Percentiles rank a stretch among this genome's conserved stretches.
These are phyloP conservation scores for Roridomyces roridus DNA, from an alignment of 768 basidiomycete genomes.

Conservation along the genomic window DNA sequence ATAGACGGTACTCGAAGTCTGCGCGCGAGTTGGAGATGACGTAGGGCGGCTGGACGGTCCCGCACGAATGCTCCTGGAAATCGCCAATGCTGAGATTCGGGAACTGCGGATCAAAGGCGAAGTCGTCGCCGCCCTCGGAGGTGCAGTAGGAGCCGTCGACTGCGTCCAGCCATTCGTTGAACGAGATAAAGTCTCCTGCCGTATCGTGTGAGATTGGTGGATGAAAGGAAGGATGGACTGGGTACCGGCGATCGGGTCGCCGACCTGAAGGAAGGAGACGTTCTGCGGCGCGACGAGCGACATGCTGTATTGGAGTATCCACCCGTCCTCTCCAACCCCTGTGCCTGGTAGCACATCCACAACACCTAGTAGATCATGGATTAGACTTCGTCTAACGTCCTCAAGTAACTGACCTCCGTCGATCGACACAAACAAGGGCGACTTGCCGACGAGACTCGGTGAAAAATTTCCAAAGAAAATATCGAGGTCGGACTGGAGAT, in stretches of 20 bases:
- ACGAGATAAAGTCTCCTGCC: slow-evolving; percentile 30
- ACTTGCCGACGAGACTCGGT: slow-evolving; percentile 41
- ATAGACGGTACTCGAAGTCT: slow-evolving; percentile 42
- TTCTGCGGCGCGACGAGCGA: slow-evolving; percentile 38
- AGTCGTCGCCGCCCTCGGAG: slow-evolving; percentile 42
- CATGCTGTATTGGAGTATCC: slow-evolving; percentile 55
- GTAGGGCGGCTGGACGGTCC: slow-evolving; percentile 42
- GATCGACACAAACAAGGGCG: slow-evolving; percentile 48
- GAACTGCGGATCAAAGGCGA: slow-evolving; percentile 37
- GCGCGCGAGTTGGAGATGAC: slow-evolving; percentile 51
- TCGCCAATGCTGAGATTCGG: slow-evolving; percentile 38
- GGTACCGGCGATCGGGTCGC: slow-evolving; percentile 32
- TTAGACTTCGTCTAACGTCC: too few species aligned
- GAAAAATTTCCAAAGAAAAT: slow-evolving; percentile 49
- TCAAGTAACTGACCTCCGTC: slow-evolving; percentile 45
- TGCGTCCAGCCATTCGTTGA: slow-evolving; percentile 46
- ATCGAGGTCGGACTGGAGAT: slow-evolving; percentile 48
- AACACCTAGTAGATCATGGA: too few species aligned
- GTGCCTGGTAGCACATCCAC: slow-evolving; percentile 25
- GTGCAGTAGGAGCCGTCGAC: slow-evolving; percentile 41
- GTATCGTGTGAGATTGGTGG: not conserved
- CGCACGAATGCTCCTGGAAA: slow-evolving; percentile 41
- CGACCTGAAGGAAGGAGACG: slow-evolving; percentile 40
- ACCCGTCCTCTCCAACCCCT: slow-evolving; percentile 46
- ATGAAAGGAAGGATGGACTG: not conserved